Base-by-base conservation (phyloP, 2,329 filamentous ascomycete species). In the Colletotrichum somersetense region DNA sequence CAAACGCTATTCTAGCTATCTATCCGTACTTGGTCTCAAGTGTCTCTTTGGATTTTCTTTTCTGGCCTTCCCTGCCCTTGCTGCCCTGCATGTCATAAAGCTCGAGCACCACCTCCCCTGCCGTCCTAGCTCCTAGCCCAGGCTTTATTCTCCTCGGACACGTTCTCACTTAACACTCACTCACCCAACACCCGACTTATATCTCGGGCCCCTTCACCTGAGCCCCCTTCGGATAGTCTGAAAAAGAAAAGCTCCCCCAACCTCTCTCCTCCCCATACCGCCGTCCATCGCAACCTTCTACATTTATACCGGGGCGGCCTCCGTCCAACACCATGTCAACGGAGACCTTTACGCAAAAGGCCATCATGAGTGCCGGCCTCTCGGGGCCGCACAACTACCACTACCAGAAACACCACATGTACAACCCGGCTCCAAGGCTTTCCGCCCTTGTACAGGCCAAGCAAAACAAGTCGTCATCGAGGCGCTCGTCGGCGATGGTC, bases 41-140 rank as follows among this genome's bases (percentile, higher is more conserved):
- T 63, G 33, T 16, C 46, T 63, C 38, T 42, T 53, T 16, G 55
- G 40, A 35, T 48, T 57, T 57, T 64, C 42, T 26, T 40, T 59
- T 23, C 53, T 42, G 38, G 46, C n/a, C 40, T 55, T 38, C 58
- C 50, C 26, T 67, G 57, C 40, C 23, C 59, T 46, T 64, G 26
- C 38, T 63, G 52, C 52, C 66, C 69, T 64, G 66, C 55, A 65
- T 72, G 70, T 72, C 70, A 70, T 72, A 72, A 72, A 64, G 70
- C 59, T 72, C 70, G 70, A 70, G 70, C 70, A 72, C 62, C 62
- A 56, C 70, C 67, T 57, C 67, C 48, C 23, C 46, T 23, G 10
- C 40, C 16, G 48, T 66, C 48, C 38, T 53, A 46, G 40, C 63
- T 61, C 55, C 38, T 53, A 46, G 33, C 63, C 55, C 55, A 44